phyloP scores from a whole-genome alignment of 192 early-diverging fungal species.

The Podila horticola region DNA sequence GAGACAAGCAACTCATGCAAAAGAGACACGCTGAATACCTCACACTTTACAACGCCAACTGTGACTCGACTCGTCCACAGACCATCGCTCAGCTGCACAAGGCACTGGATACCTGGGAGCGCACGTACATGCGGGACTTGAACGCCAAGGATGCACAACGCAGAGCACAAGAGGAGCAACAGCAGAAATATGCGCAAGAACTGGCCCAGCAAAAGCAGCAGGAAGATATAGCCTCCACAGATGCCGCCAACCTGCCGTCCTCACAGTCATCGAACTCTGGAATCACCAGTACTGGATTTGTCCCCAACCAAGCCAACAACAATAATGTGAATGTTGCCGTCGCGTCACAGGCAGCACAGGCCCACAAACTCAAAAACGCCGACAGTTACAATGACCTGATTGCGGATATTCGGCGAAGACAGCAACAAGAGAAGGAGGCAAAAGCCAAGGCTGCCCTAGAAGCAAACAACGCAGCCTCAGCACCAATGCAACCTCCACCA shows the following conservation, averaged over 20 bases:
- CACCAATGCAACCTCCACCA: background rate
- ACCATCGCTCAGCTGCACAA: conserved; percentile 36
- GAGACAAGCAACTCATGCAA: conserved; percentile 49
- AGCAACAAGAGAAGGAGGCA: background rate
- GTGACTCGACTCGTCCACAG: conserved; percentile 48
- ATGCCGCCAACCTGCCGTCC: conserved; percentile 2
- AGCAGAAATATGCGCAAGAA: conserved; percentile 14
- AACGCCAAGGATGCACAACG: conserved; percentile 17
- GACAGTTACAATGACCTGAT: conserved; percentile 36
- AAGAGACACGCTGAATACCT: conserved; percentile 58
- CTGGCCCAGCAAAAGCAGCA: conserved; percentile 5
- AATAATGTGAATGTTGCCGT: conserved; percentile 12
- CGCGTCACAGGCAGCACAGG: conserved; percentile 17
- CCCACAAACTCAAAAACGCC: conserved; percentile 28
- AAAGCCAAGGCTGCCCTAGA: background rate
- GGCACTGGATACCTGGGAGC: conserved; percentile 30
- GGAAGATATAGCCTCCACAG: background rate
- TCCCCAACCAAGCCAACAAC: conserved; percentile 30
- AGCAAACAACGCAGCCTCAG: background rate
- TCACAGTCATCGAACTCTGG: conserved; percentile 14
- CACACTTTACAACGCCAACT: conserved; percentile 57
- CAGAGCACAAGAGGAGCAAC: conserved; percentile 16
- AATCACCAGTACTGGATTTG: conserved; percentile 1
- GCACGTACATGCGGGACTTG: conserved; percentile 23
- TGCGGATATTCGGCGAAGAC: conserved; percentile 26